Conservation (phyloP, 192 early-diverging fungal species). For the Entomortierella chlamydospora region DNA sequence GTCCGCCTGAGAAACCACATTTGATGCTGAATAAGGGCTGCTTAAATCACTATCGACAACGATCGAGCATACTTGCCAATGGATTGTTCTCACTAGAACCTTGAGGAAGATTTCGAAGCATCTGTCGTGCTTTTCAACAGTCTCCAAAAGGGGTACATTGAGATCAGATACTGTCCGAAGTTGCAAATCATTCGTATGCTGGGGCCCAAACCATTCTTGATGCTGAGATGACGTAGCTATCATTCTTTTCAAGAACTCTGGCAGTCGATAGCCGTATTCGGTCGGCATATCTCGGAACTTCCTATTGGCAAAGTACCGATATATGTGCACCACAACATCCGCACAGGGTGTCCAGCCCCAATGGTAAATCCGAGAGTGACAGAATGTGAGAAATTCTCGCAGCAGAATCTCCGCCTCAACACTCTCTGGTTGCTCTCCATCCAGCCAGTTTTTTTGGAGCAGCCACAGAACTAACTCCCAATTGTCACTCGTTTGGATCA, state of each 20-base stretch:
- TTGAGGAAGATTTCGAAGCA: constrained; percentile 48
- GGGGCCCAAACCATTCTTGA: neutral
- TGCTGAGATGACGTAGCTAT: neutral
- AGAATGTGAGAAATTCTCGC: constrained; percentile 13
- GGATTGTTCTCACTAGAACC: constrained; percentile 21
- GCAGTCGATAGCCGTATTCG: constrained; percentile 38
- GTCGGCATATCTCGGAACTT: constrained; percentile 35
- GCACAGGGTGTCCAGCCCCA: constrained; percentile 29
- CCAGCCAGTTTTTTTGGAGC: constrained; percentile 12
- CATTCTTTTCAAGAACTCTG: constrained; percentile 42
- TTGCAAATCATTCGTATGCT: neutral
- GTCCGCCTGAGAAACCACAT: neutral
- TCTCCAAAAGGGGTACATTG: constrained; percentile 6
- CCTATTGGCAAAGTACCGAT: constrained; percentile 6
- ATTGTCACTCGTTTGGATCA: constrained; percentile 8
- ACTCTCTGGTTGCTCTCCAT: neutral
- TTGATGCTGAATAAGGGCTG: neutral
- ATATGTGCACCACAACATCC: constrained; percentile 1
- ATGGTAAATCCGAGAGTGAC: constrained; percentile 11
- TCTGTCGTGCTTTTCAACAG: constrained; percentile 20
- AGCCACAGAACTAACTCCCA: constrained; percentile 28
- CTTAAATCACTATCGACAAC: neutral
- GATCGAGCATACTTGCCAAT: constrained; percentile 10
- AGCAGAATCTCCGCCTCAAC: constrained; percentile 9
- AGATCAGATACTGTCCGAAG: neutral